Conservation (phyloP, 352 stramenopile genomes). For the Stephanocyclus meneghinianus region DNA sequence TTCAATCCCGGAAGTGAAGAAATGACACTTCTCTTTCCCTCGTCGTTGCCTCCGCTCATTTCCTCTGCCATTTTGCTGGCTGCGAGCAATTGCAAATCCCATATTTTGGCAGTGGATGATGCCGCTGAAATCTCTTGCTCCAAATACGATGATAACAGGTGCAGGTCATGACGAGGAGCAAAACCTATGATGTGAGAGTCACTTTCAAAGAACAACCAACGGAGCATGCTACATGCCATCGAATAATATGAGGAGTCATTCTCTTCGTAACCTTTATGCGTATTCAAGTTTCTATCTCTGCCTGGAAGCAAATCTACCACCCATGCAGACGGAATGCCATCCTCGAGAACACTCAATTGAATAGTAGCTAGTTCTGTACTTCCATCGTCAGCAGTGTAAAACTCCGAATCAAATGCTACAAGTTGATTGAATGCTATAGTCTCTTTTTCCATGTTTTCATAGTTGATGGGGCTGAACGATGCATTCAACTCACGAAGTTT, state of each 20-base stretch:
- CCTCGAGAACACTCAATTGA: constrained; percentile 50
- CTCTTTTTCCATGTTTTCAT: constrained; percentile 2
- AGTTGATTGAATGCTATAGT: constrained; percentile 24
- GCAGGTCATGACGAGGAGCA: constrained; percentile 44
- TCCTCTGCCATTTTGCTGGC: constrained; percentile 35
- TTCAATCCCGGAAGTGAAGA: constrained; percentile 48
- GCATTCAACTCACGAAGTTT: constrained; percentile 23
- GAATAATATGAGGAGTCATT: constrained; percentile 23
- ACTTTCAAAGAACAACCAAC: constrained; percentile 56
- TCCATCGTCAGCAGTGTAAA: constrained; percentile 18
- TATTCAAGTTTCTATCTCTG: background rate
- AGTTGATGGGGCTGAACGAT: background rate
- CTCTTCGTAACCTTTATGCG: background rate
- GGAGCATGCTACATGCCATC: constrained; percentile 40
- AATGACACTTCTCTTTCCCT: background rate
- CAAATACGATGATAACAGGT: constrained; percentile 43
- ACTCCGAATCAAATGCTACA: constrained; percentile 55
- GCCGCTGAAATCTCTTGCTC: constrained; percentile 40
- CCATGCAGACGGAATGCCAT: constrained; percentile 35
- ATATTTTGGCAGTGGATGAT: constrained; percentile 20
- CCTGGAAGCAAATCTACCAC: constrained; percentile 44
- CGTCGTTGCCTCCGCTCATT: background rate
- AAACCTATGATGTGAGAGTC: constrained; percentile 43
- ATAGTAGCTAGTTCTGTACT: constrained; percentile 49
- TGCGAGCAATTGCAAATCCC: constrained; percentile 53